Evolutionary conservation across 345 rosid genomes (phyloP), one percentile per base, ranked within the genome.

Genomic region (Lagerstroemia speciosa): DNA sequence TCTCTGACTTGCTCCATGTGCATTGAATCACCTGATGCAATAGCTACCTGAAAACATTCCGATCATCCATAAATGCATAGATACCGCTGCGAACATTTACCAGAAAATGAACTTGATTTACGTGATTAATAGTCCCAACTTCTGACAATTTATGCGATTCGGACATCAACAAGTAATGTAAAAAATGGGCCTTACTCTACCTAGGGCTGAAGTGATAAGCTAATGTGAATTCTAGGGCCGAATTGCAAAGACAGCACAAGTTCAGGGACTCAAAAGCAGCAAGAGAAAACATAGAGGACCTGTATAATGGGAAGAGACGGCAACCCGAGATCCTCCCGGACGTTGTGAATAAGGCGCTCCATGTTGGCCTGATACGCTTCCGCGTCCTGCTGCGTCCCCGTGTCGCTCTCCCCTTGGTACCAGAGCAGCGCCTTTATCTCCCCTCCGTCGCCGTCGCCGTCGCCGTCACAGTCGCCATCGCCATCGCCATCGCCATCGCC

Each of bases 361-460:
- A 89, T 89, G 37, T 86, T 87, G 62, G 36, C 79, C 48, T 73
- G 74, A 60, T 91, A 93, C 12, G 81, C 83, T 46, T 75, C 88
- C 4, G 97, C 96, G 24, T 86, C 97, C 5, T 74, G 77, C 66
- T 73, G 65, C 61, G 64, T 46, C 62, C 61, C 69, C 69, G 92
- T 71, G 79, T 89, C 98, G 75, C 98, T 89, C 78, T 93, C 96
- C 46, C 98, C 98, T 79, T 91, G 97, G 71, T 78, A 93, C 98
- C 97, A 91, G 65, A 93, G 71, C 93, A 87, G 50, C 9, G 85
- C 86, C 81, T 79, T 87, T 40, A 91, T 83, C 81, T 79, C 90
- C 32, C 90, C 95, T 0, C 91, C 89, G 14, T 62, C n/a, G n/a
- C n/a, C n/a, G n/a, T n/a, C n/a, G n/a, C n/a, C n/a, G n/a, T n/a